Evolutionary conservation across 1,139 yeast species (phyloP), one percentile per base, ranked within the genome.

Genomic region (Blastobotrys aristatus): DNA sequence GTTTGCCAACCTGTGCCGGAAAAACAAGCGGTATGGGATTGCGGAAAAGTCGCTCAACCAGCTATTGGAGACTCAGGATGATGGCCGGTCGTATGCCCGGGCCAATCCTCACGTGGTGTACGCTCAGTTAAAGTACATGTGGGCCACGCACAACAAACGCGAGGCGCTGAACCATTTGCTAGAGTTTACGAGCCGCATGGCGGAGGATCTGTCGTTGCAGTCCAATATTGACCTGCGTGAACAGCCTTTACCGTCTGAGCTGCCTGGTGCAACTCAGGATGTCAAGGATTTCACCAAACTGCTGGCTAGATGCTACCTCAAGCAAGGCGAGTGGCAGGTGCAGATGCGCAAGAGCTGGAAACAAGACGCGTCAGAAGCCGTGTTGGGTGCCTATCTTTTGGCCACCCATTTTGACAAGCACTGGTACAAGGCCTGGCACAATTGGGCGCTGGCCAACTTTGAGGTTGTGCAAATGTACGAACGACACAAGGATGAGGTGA

Each of bases 341-440:
- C 84, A 87, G 0, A 69, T 90, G 57, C 82, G 83, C 52, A 77
- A 74, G 46, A 79, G 79, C 52, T 90, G 97, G 96, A 77, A 89
- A 60, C 76, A 81, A 17, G 75, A 73, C 34, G 81, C 89, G 0
- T 79, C 86, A 2, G 87, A 84, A 41, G 77, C 79, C 5, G 88
- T 94, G 54, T 71, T 94, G 53, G 96, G 97, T 11, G 90, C 97
- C 0, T 94, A 88, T 64, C 71, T 90, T 50, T 73, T 92, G 55
- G 97, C 98, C 0, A 92, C 98, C 0, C 96, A 90, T 63, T 92
- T 92, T 65, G 97, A 92, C 63, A 75, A 78, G 42, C 77, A 79
- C 38, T 94, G 98, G 97, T 94, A 94, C 63, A 92, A 94, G 61
- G 98, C 98, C 20, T 94, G 98, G 98, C 99, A 94, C 62, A 90